Evolutionary conservation across 75 land plant genomes (phyloP), one percentile per base, ranked within the genome.

Genomic region (Larix kaempferi): DNA sequence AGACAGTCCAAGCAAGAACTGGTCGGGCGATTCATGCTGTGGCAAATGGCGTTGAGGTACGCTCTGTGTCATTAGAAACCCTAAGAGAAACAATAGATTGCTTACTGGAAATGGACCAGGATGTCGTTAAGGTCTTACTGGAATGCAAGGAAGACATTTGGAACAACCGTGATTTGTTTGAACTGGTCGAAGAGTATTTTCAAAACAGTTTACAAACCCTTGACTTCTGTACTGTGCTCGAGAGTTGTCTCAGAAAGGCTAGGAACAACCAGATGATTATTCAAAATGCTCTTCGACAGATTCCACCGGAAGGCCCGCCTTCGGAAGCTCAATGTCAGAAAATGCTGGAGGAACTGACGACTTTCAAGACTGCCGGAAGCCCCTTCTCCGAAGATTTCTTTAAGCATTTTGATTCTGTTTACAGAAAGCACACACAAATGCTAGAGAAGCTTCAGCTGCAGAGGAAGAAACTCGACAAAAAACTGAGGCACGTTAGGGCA

Each of bases 321-420:
- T 75, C 33, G 0, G 62, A 72, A 57, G 69, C 56, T 3, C 74
- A 62, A 76, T 81, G 77, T 26, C 3, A 3, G 35, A 86, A 63
- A 71, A 86, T 90, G 33, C 55, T 88, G 37, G 82, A 86, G 17
- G 90, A 88, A 25, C 63, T 91, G 56, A 77, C 13, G 71, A 89
- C 77, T 14, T 91, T 89, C 69, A 88, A 81, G 82, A 78, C 61
- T 4, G 86, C 87, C 7, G 93, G 85, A 13, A 85, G 82, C 23
- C 98, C 98, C 0, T 93, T 95, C 29, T 76, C 87, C 2, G 90
- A 89, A 5, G 98, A 95, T 23, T 93, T 95, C 80, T 84, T 88
- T 69, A 29, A 59, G 21, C 74, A 76, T 33, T 93, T 94, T 76
- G 80, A 86, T 44, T 79, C 84, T 0, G 90, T 93, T 6, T 85